Evolutionary conservation across 2,329 filamentous ascomycete genomes (phyloP).

Genomic region (Purpureocillium lavendulum): DNA sequence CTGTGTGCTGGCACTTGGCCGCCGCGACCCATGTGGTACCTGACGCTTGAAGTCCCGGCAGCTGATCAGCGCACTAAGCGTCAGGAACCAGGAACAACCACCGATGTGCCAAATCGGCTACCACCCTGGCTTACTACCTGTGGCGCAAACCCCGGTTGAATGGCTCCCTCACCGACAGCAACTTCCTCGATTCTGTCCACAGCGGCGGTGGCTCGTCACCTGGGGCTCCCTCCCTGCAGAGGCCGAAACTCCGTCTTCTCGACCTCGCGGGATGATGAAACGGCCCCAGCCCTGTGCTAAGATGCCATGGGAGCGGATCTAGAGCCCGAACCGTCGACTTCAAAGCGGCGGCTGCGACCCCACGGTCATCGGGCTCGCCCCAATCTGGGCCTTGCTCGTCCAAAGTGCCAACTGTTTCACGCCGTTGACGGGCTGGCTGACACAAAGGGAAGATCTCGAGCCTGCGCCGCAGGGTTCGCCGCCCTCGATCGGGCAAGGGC

Average conservation of each 20-base stretch:
- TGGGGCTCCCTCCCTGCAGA: slow-evolving; percentile 1
- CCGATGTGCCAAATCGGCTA: background rate
- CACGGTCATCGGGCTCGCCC: background rate
- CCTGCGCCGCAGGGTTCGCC: no score
- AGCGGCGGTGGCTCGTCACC: no score
- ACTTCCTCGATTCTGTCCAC: no score
- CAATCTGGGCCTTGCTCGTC: slow-evolving; percentile 1
- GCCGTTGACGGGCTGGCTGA: background rate
- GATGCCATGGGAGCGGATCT: no score
- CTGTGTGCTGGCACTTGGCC: no score
- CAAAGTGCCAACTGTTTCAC: background rate
- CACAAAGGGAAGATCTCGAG: background rate
- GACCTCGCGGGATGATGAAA: slow-evolving; percentile 7
- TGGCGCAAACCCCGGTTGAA: no score
- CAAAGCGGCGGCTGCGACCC: slow-evolving; percentile 7
- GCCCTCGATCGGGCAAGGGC: no score
- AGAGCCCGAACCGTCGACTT: background rate
- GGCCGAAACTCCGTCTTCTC: slow-evolving; percentile 3
- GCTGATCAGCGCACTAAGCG: slow-evolving; percentile 3
- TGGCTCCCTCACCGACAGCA: no score
- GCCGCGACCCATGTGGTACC: no score
- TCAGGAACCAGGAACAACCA: background rate
- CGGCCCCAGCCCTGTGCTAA: background rate
- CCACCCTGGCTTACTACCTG: no score
- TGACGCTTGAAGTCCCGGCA: slow-evolving; percentile 4